Base-by-base conservation (phyloP, 2,329 filamentous ascomycete genomes). In the Simplicillium sp. region DNA sequence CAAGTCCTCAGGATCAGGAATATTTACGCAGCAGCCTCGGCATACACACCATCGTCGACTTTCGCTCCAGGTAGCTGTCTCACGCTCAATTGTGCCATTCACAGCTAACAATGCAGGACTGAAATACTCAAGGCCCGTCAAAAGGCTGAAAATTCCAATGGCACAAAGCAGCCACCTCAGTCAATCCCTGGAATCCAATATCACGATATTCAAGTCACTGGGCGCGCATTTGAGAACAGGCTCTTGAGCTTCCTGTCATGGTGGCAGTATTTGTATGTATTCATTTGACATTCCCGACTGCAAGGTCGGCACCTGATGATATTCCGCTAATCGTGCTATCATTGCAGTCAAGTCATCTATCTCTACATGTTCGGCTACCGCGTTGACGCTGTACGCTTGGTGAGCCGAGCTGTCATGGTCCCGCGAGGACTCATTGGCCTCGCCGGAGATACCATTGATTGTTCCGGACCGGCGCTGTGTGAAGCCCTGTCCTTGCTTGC, bases 41-140 rank as follows among this genome's bases (percentile, higher is more conserved):
- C 16, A 75, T 94, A 47, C 75, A 71, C 48, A 86, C 80, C 3
- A 75, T 94, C 33, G 73, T 94, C 44, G 88, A 94, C 63, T 66
- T 94, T 11, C 76, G 88, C 42, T 86, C 87, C 46, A 78, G 82
- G 78, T 86, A 70, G 44, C 59, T 40, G 15, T n/a, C 29, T 15
- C 3, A n/a, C 17, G 14, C 11, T 17, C 18, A 15, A 12, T 25
- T 5, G 6, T 25, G 9, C 20, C 5, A 25, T 9, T 9, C 6
- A 5, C 20, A 6, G 20, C 9, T 25, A 9, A 25, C 20, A 25
- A 25, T 25, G 9, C 9, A 25, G 20, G 9, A 25, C 20, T 25
- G 20, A 25, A 25, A 25, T 25, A 25, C 20, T 5, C 5, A 25
- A 25, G 9, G 20, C 9, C 9, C 20, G 20, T 25, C 6, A 25